A percentile compares a stretch with the other conserved stretches of the same genome.
Evolutionary conservation across 352 stramenopile species (phyloP).

Genomic region (Phytophthora tentaculata): DNA sequence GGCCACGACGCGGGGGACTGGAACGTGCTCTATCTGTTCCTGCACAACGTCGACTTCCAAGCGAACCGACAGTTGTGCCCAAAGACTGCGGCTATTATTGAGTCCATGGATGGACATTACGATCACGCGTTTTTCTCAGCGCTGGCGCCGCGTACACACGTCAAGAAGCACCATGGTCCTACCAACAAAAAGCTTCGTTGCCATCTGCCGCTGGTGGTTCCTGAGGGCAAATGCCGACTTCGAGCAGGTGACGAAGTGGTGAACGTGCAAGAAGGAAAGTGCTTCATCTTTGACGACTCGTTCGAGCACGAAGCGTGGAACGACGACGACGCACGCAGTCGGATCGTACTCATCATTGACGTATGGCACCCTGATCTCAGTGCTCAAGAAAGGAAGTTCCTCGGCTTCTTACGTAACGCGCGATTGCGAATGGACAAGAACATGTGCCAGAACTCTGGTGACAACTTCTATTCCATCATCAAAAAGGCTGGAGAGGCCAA

Average conservation of each 20-base stretch:
- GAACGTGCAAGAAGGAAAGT: constrained; percentile 87
- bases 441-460: constrained; percentile 36
- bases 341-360: constrained; percentile 95
- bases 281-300: constrained; percentile 98
- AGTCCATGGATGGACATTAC: constrained; percentile 71
- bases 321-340: constrained; percentile 70
- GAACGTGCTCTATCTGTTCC: constrained; percentile 90
- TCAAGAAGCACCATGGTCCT: constrained; percentile 85
- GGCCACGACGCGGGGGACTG: constrained; percentile 85
- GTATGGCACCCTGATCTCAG: constrained; percentile 96
- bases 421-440: constrained; percentile 69
- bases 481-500: constrained; percentile 52
- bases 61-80: constrained; percentile 75
- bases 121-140: constrained; percentile 90
- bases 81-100: constrained; percentile 58
- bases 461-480: constrained; percentile 84
- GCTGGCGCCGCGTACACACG: constrained; percentile 77
- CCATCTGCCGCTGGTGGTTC: constrained; percentile 88
- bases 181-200: constrained; percentile 94
- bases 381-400: constrained; percentile 88
- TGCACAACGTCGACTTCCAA: constrained; percentile 87
- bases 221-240: constrained; percentile 59
- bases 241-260: constrained; percentile 77
- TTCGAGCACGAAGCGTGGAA: constrained; percentile 99
- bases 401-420: constrained; percentile 80